Percentiles rank a stretch among this genome's conserved stretches.
phyloP scores from a whole-genome alignment of 169 alveolate genomes.

The Neospora caninum region DNA sequence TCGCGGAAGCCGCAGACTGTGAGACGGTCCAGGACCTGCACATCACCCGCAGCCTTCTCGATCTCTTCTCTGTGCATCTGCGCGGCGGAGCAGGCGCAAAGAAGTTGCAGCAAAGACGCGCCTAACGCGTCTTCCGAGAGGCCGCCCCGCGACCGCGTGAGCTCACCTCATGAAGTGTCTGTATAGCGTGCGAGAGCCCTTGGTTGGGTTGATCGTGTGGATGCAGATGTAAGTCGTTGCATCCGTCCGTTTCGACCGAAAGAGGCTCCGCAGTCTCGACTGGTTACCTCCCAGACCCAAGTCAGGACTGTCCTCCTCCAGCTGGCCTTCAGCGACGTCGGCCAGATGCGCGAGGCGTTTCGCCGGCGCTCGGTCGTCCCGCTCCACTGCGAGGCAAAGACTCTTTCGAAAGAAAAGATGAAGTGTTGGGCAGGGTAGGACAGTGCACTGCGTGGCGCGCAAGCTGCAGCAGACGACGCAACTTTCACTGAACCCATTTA shows the following conservation, averaged over 20 bases:
- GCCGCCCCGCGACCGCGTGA: background rate
- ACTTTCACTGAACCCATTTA: too few relatives aligned
- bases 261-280: background rate
- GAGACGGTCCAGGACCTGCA: too few relatives aligned
- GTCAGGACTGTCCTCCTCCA: background rate
- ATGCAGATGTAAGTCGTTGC: constrained; percentile 60
- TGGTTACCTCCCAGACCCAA: background rate
- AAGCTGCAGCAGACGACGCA: too few relatives aligned
- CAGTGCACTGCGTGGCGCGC: too few relatives aligned
- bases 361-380: background rate
- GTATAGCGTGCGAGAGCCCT: constrained; percentile 49
- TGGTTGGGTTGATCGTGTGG: constrained; percentile 57
- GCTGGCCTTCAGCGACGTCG: background rate
- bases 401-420: background rate
- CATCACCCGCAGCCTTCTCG: too few relatives aligned
- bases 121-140: background rate
- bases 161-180: constrained; percentile 64
- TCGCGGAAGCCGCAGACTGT: too few relatives aligned
- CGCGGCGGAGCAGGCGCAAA: background rate
- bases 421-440: too few relatives aligned
- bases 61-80: too few relatives aligned
- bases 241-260: background rate
- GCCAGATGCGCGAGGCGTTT: constrained; percentile 9
- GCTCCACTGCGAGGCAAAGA: constrained; percentile 2
- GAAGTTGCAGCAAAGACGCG: background rate